phyloP scores from a whole-genome alignment of 2,329 filamentous ascomycete genomes.

The Graphilbum fragrans region DNA sequence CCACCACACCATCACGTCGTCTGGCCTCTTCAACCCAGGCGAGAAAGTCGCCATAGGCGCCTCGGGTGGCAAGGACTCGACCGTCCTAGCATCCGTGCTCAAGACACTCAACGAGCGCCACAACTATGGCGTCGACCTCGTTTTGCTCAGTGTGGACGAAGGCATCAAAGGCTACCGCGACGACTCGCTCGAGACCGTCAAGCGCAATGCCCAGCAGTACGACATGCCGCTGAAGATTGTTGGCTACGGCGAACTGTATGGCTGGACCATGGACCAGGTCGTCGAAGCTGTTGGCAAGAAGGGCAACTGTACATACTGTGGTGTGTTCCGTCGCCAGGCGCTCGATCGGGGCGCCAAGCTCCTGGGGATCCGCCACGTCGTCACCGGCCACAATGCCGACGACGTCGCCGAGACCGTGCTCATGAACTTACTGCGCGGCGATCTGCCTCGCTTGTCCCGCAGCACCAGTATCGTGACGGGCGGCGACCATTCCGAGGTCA shows the following conservation, averaged over 20 bases:
- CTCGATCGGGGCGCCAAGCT: slow-evolving; percentile 84
- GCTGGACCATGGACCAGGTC: slow-evolving; percentile 99
- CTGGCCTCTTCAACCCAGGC: slow-evolving; percentile 68
- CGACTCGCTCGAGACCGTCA: slow-evolving; percentile 91
- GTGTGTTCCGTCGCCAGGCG: slow-evolving; percentile 88
- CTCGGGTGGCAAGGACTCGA: slow-evolving; percentile 94
- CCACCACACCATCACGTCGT: slow-evolving; percentile 79
- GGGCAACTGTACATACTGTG: slow-evolving; percentile 97
- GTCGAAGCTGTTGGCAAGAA: slow-evolving; percentile 95
- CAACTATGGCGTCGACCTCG: slow-evolving; percentile 72
- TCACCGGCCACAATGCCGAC: slow-evolving; percentile 95
- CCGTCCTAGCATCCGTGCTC: slow-evolving; percentile 84
- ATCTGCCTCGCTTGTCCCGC: slow-evolving; percentile 73
- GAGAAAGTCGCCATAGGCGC: slow-evolving; percentile 90
- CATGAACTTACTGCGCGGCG: slow-evolving; percentile 90
- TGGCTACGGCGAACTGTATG: slow-evolving; percentile 87
- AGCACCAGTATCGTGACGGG: slow-evolving; percentile 85
- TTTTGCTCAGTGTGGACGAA: slow-evolving; percentile 87
- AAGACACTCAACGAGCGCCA: slow-evolving; percentile 90
- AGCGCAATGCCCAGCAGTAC: slow-evolving; percentile 84
- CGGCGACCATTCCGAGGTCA: slow-evolving; percentile 70
- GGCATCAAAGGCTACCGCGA: slow-evolving; percentile 96
- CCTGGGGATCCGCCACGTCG: slow-evolving; percentile 80
- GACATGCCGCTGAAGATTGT: slow-evolving; percentile 85
- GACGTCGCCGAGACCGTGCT: slow-evolving; percentile 95